Percentiles rank a stretch among this genome's conserved stretches.
Evolutionary conservation across 2,329 filamentous ascomycete species (phyloP).

Genomic region (Arthrobotrys sinensis): DNA sequence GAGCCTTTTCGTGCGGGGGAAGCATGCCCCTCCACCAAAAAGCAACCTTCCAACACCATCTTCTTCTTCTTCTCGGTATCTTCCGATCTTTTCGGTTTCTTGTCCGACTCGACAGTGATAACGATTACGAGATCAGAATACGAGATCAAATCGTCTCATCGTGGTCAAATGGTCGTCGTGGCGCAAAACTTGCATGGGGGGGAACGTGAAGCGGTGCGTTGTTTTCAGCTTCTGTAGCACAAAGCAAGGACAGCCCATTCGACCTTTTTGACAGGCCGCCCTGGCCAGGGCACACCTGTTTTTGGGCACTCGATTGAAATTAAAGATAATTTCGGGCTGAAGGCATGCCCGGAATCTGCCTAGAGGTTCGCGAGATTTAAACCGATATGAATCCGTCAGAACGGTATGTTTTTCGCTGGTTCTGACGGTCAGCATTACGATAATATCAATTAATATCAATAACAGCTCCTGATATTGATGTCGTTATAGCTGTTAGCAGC

Average conservation of each 20-base stretch:
- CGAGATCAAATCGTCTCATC: slow-evolving; percentile 10
- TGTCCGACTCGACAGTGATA: slow-evolving; percentile 20
- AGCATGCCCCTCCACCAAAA: neutral
- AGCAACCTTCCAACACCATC: neutral
- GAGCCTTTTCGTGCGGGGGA: neutral
- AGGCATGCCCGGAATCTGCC: slow-evolving; percentile 47
- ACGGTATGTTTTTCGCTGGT: neutral
- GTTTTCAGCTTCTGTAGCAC: slow-evolving; percentile 38
- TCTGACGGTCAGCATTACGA: neutral
- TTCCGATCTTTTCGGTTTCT: slow-evolving; percentile 17
- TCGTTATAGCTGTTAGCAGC: neutral
- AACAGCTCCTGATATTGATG: neutral
- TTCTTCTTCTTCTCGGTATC: slow-evolving; percentile 3
- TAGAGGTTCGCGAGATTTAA: slow-evolving; percentile 21
- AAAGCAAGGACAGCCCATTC: slow-evolving; percentile 44
- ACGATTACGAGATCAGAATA: slow-evolving; percentile 42
- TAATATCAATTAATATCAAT: neutral
- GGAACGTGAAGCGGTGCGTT: neutral
- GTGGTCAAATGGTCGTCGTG: neutral
- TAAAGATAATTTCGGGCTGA: slow-evolving; percentile 39
- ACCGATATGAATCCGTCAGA: neutral
- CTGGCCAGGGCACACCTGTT: neutral
- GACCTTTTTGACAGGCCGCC: slow-evolving; percentile 22
- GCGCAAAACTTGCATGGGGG: neutral
- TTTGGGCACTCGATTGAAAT: slow-evolving; percentile 20